Evolutionary conservation across 2,329 filamentous ascomycete genomes (phyloP).

Genomic region (Exophiala spinifera): DNA sequence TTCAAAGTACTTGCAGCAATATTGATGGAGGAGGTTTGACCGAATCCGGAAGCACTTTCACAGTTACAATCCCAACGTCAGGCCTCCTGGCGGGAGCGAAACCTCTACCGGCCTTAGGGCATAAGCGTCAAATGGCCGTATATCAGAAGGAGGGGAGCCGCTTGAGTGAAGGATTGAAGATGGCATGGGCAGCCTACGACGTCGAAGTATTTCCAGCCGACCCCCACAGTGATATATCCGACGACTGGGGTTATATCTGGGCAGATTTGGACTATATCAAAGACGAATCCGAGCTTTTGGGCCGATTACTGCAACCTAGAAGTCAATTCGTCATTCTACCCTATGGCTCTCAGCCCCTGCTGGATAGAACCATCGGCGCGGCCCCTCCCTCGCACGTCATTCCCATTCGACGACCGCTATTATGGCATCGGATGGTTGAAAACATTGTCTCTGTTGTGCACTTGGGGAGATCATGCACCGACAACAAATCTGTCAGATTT

Average conservation of each 20-base stretch:
- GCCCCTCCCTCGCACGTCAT: slow-evolving; percentile 28
- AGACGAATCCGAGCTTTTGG: slow-evolving; percentile 22
- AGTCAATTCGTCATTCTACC: slow-evolving; percentile 31
- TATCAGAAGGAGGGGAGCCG: slow-evolving; percentile 21
- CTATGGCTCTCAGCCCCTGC: slow-evolving; percentile 28
- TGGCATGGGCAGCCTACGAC: slow-evolving; percentile 30
- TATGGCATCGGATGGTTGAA: slow-evolving; percentile 32
- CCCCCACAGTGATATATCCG: slow-evolving; percentile 23
- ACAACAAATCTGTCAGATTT: slow-evolving; percentile 30
- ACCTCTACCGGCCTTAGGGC: neutral
- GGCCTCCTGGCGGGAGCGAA: neutral
- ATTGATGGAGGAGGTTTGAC: slow-evolving; percentile 13
- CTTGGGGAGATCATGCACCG: slow-evolving; percentile 11
- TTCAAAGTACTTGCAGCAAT: slow-evolving; percentile 31
- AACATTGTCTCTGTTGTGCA: slow-evolving; percentile 21
- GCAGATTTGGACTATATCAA: slow-evolving; percentile 27
- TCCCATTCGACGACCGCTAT: slow-evolving; percentile 30
- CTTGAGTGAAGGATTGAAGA: slow-evolving; percentile 26
- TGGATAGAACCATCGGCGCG: slow-evolving; percentile 27
- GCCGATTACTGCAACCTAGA: slow-evolving; percentile 22
- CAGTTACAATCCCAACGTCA: slow-evolving; percentile 20
- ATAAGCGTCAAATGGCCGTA: slow-evolving; percentile 19
- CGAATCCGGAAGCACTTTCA: slow-evolving; percentile 27
- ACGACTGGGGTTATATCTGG: slow-evolving; percentile 31
- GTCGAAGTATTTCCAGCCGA: slow-evolving; percentile 24